Evolutionary conservation across 1,139 yeast species (phyloP), one percentile per base, ranked within the genome.

Genomic region (Candida pseudoviswanathii): DNA sequence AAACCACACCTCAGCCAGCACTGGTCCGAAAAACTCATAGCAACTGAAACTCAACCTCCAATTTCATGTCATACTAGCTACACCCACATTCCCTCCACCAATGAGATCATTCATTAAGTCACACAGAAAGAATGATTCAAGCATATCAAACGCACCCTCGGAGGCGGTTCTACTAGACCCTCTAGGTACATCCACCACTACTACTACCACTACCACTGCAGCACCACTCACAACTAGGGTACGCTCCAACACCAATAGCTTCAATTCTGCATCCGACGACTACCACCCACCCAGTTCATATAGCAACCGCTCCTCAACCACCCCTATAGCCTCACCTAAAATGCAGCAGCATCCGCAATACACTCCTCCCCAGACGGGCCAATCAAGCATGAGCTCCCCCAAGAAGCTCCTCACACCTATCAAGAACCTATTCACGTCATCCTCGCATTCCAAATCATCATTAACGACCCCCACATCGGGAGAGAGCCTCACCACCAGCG

Each of bases 31-130:
- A 16, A 16, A 16, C 16, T 16, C 16, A 16, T 16, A 16, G 16
- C 16, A 16, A 16, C 16, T 16, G 16, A 16, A 16, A 16, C 16
- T 16, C 16, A 16, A 16, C 16, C 16, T 16, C 5, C 24, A n/a
- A 22, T 36, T 36, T 36, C 10, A 36, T 36, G 39, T 36, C 10
- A n/a, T 16, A 10, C 7, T 36, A 36, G 27, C n/a, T 22, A 27
- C 40, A 11, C 11, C 36, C 27, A 36, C 37, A 34, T 36, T 22
- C 31, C 33, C 4, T 7, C 39, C n/a, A 16, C 43, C 34, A 27
- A 77, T 77, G 81, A 67, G 79, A 54, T 73, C 81, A n/a, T 75
- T 77, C 56, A 75, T 77, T 49, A 76, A 75, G 58, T 65, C 77
- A 10, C 81, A 76, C 56, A 64, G 69, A 53, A 60, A 74, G 53